Percentiles rank a stretch among this genome's conserved stretches.
Evolutionary conservation across 1,284 basidiomycete genomes (phyloP).

Genomic region (Irpex sp.): DNA sequence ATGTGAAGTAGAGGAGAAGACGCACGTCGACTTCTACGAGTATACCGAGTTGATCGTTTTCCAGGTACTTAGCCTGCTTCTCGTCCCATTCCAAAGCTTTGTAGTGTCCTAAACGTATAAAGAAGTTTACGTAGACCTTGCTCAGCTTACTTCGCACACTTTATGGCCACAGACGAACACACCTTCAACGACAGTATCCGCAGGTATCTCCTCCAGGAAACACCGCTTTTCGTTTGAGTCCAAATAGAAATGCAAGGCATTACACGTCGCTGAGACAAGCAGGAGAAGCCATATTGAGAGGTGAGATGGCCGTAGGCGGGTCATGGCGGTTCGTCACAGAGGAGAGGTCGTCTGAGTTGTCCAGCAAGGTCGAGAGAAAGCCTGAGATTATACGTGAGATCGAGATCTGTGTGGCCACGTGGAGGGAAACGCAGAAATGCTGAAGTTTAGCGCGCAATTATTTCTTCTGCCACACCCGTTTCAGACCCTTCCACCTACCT

Average conservation of each 20-base stretch:
- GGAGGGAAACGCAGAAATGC: background rate
- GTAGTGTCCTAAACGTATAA: conserved; percentile 71
- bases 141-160: background rate
- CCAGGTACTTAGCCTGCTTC: conserved; percentile 60
- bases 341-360: conserved; percentile 17
- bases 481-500: background rate
- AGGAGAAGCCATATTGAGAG: conserved; percentile 37
- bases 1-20: conserved; percentile 9
- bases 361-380: background rate
- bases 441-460: conserved; percentile 2
- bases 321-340: conserved; percentile 23
- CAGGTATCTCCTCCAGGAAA: conserved; percentile 97
- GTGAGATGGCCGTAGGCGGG: conserved; percentile 24
- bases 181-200: conserved; percentile 96
- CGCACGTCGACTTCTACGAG: conserved; percentile 86
- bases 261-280: conserved; percentile 36
- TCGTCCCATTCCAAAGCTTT: conserved; percentile 90
- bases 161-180: conserved; percentile 18
- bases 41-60: conserved; percentile 82
- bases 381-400: conserved; percentile 4
- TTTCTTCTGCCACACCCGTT: background rate
- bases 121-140: conserved; percentile 1
- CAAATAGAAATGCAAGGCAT: conserved; percentile 88
- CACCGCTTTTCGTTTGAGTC: conserved; percentile 91
- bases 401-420: conserved; percentile 5